Percentiles rank a stretch among this genome's conserved stretches.
These are phyloP conservation scores for Candida saitoana DNA, from an alignment of 805 yeast species.

Conservation along the genomic window DNA sequence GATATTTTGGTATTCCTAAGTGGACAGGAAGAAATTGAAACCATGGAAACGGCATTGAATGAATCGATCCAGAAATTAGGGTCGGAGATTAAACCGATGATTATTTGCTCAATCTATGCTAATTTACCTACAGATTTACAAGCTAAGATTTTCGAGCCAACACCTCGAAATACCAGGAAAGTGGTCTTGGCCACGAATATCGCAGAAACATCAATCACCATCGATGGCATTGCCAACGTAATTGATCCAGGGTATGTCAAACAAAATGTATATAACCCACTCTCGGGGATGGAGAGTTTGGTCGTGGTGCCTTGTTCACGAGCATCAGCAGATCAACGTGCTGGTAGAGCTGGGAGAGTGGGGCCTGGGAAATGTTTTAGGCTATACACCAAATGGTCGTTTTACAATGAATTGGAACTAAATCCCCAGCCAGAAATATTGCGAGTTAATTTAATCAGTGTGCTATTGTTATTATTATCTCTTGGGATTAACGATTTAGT, in stretches of 20 bases:
- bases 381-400: slow-evolving; percentile 80
- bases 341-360: slow-evolving; percentile 47
- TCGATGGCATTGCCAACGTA: slow-evolving; percentile 40
- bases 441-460: slow-evolving; percentile 73
- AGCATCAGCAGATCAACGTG: slow-evolving; percentile 45
- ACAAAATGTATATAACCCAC: slow-evolving; percentile 39
- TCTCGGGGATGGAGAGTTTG: slow-evolving; percentile 43
- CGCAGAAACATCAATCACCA: slow-evolving; percentile 51
- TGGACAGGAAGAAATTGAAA: slow-evolving; percentile 95
- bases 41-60: slow-evolving; percentile 62
- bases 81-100: slow-evolving; percentile 52
- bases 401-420: slow-evolving; percentile 66
- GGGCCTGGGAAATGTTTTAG: slow-evolving; percentile 59
- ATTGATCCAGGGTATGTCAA: slow-evolving; percentile 46
- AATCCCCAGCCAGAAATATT: slow-evolving; percentile 91
- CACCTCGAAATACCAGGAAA: slow-evolving; percentile 75
- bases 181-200: slow-evolving; percentile 93
- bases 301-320: slow-evolving; percentile 44
- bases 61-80: slow-evolving; percentile 68
- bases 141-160: slow-evolving; percentile 75
- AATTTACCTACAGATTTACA: slow-evolving; percentile 86
- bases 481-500: slow-evolving; percentile 81
- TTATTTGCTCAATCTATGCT: slow-evolving; percentile 86
- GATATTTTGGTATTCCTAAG: slow-evolving; percentile 89
- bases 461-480: slow-evolving; percentile 71